phyloP scores from a whole-genome alignment of 805 yeast genomes.

The Pichia cephalocereana region DNA sequence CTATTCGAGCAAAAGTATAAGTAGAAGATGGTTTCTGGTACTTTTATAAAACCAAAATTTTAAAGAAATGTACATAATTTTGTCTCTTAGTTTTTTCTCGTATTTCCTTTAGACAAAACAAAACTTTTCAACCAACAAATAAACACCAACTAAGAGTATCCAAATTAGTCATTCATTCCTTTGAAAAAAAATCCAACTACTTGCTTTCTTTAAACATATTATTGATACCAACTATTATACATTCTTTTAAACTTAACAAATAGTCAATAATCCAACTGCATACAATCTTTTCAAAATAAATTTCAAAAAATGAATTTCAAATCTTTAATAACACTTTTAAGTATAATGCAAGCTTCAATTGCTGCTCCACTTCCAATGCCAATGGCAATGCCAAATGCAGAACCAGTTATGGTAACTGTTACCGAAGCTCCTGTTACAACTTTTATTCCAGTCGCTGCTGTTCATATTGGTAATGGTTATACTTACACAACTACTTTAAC shows the following conservation, averaged over 20 bases:
- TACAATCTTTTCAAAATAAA: neutral
- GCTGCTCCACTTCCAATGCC: constrained; percentile 15
- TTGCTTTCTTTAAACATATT: neutral
- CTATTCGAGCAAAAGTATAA: too few relatives aligned
- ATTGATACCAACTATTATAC: neutral
- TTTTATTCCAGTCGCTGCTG: constrained; percentile 19
- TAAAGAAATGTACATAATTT: too few relatives aligned
- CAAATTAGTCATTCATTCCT: too few relatives aligned
- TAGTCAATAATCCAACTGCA: neutral
- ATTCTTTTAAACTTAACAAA: neutral
- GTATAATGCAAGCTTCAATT: neutral
- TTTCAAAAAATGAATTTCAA: constrained; percentile 5
- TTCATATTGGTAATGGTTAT: constrained; percentile 20
- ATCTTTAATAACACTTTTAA: constrained; percentile 1
- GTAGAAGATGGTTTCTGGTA: too few relatives aligned
- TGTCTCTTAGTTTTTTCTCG: too few relatives aligned
- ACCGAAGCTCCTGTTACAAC: neutral
- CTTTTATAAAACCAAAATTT: too few relatives aligned
- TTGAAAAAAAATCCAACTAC: neutral
- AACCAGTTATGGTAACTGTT: neutral
- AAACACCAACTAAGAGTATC: too few relatives aligned
- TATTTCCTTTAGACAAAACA: too few relatives aligned
- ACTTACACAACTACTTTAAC: constrained; percentile 3
- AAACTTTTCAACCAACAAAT: too few relatives aligned
- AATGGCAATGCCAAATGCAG: neutral